A percentile compares a stretch with the other conserved stretches of the same genome.
phyloP scores from a whole-genome alignment of 2,329 filamentous ascomycete genomes.

The Xylaria sp. region DNA sequence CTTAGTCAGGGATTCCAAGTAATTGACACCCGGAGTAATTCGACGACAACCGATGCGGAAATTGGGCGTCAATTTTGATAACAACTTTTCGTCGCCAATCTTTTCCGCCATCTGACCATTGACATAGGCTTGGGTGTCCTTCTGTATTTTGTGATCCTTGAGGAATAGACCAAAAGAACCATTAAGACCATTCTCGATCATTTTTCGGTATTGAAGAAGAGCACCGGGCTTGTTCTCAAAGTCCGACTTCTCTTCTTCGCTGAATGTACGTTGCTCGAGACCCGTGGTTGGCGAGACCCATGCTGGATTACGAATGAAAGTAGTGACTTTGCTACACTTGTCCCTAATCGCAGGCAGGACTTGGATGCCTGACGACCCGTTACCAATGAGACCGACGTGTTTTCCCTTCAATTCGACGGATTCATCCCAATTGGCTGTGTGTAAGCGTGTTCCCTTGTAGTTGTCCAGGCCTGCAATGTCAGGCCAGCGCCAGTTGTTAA shows the following conservation, averaged over 20 bases:
- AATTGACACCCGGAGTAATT: slow-evolving; percentile 41
- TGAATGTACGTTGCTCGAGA: slow-evolving; percentile 54
- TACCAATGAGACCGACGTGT: slow-evolving; percentile 40
- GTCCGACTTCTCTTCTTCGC: slow-evolving; percentile 51
- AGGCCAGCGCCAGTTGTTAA: slow-evolving; percentile 40
- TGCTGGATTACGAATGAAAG: slow-evolving; percentile 47
- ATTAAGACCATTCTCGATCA: slow-evolving; percentile 56
- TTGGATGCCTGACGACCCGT: slow-evolving; percentile 42
- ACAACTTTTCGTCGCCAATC: slow-evolving; percentile 38
- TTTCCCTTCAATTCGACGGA: slow-evolving; percentile 34
- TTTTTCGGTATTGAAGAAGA: slow-evolving; percentile 58
- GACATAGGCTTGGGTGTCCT: slow-evolving; percentile 41
- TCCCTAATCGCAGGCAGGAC: slow-evolving; percentile 40
- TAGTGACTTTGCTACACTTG: slow-evolving; percentile 18
- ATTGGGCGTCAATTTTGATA: slow-evolving; percentile 17
- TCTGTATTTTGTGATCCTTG: slow-evolving; percentile 34
- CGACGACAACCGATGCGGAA: slow-evolving; percentile 39
- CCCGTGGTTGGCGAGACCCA: slow-evolving; percentile 50
- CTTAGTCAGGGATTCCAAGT: slow-evolving; percentile 39
- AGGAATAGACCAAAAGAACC: slow-evolving; percentile 57
- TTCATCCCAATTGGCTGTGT: slow-evolving; percentile 42
- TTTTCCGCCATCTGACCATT: slow-evolving; percentile 49
- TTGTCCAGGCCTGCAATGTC: slow-evolving; percentile 38
- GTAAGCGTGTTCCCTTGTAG: slow-evolving; percentile 41
- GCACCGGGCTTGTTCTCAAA: slow-evolving; percentile 58